phyloP scores from a whole-genome alignment of 495 filamentous ascomycete genomes.

The Chaetomium fimeti region DNA sequence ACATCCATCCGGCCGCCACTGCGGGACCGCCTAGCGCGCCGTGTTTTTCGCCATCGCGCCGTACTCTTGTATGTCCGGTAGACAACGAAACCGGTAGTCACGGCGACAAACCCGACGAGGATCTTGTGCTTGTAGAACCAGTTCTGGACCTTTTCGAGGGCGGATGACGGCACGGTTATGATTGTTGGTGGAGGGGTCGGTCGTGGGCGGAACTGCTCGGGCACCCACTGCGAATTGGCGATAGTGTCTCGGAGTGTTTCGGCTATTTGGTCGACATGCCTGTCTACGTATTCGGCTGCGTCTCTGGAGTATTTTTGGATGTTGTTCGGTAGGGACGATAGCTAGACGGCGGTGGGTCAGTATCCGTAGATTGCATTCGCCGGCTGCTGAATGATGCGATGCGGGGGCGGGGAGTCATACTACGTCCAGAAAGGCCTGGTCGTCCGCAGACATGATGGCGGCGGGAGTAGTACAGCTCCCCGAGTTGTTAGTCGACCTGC shows the following conservation, averaged over 20 bases:
- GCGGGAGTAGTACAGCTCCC: background rate
- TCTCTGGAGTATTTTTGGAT: conserved; percentile 46
- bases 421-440: conserved; percentile 61
- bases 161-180: conserved; percentile 36
- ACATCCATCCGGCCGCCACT: conserved; percentile 90
- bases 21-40: conserved; percentile 69
- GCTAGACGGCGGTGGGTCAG: conserved; percentile 44
- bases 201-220: conserved; percentile 62
- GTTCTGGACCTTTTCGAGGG: conserved; percentile 42
- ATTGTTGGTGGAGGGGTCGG: conserved; percentile 48
- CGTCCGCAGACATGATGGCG: conserved; percentile 57
- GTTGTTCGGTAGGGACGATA: conserved; percentile 69
- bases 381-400: conserved; percentile 10
- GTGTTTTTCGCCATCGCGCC: conserved; percentile 59
- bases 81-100: conserved; percentile 66
- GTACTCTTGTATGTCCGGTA: conserved; percentile 64
- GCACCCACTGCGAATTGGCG: conserved; percentile 65
- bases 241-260: conserved; percentile 60
- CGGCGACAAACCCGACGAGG: conserved; percentile 63
- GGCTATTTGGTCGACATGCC: conserved; percentile 69
- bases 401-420: conserved; percentile 40
- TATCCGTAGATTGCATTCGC: too few relatives aligned
- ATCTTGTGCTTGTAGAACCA: conserved; percentile 72
- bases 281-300: conserved; percentile 74
- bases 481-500: background rate